Conservation (phyloP, 2,329 filamentous ascomycete species). For the Fusarium mangiferae region DNA sequence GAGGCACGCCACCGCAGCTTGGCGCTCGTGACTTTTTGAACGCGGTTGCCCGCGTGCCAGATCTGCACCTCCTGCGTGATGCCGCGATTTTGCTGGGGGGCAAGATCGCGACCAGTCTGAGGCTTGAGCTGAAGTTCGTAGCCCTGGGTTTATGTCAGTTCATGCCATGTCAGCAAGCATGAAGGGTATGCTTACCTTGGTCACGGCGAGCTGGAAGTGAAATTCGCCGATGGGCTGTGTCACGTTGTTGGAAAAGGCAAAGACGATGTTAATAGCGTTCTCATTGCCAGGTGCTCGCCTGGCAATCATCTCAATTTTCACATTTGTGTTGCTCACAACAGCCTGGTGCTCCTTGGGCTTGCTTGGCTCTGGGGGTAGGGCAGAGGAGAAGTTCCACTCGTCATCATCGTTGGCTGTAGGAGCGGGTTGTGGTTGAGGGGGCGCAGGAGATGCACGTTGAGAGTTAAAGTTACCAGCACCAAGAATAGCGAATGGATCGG, state of each 20-base stretch:
- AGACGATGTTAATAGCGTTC: conserved; percentile 74
- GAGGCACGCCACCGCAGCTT: conserved; percentile 91
- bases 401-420: conserved; percentile 73
- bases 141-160: conserved; percentile 62
- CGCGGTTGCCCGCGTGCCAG: conserved; percentile 75
- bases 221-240: conserved; percentile 78
- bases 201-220: conserved; percentile 92
- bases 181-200: conserved; percentile 73
- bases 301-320: conserved; percentile 80
- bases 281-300: conserved; percentile 64
- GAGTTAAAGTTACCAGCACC: conserved; percentile 41
- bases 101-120: conserved; percentile 81
- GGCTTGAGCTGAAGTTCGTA: conserved; percentile 85
- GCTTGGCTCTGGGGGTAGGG: conserved; percentile 71
- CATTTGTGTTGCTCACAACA: conserved; percentile 73
- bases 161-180: not conserved
- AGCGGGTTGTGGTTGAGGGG: conserved; percentile 40
- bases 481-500: conserved; percentile 66
- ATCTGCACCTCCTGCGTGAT: conserved; percentile 85
- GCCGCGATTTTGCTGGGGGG: conserved; percentile 76
- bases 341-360: conserved; percentile 71
- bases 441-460: conserved; percentile 43
- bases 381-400: conserved; percentile 93
- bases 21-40: conserved; percentile 77
- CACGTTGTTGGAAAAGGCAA: conserved; percentile 86